These are phyloP conservation scores for Fusarium fracticaudum DNA, from an alignment of 2,329 filamentous ascomycete species.

Conservation along the genomic window DNA sequence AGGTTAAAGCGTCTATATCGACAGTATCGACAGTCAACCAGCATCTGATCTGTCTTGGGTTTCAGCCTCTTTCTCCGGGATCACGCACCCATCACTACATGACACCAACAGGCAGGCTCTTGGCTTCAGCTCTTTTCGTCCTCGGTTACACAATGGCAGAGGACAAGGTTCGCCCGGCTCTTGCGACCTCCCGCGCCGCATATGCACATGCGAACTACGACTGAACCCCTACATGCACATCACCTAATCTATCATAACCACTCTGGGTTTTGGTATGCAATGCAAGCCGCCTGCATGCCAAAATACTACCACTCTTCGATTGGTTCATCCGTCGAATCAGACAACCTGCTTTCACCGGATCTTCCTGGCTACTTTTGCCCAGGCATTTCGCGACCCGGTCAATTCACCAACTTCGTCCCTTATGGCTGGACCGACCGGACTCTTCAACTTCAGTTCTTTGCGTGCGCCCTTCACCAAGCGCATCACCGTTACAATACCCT, in stretches of 20 bases:
- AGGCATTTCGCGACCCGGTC: constrained; percentile 19
- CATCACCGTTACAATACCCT: constrained; percentile 38
- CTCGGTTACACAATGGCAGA: constrained; percentile 30
- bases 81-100: neutral
- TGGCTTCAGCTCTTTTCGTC: constrained; percentile 13
- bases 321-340: constrained; percentile 35
- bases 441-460: constrained; percentile 36
- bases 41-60: constrained; percentile 8
- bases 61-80: constrained; percentile 16
- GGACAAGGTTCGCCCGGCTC: constrained; percentile 34
- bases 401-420: constrained; percentile 24
- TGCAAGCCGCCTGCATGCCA: constrained; percentile 26
- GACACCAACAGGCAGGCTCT: constrained; percentile 4
- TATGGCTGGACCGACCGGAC: constrained; percentile 43
- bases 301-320: neutral
- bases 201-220: constrained; percentile 37
- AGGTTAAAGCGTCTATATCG: constrained; percentile 51
- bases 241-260: constrained; percentile 30
- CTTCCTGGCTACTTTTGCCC: neutral
- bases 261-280: constrained; percentile 30
- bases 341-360: constrained; percentile 34
- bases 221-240: constrained; percentile 33
- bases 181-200: constrained; percentile 31
- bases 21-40: constrained; percentile 10
- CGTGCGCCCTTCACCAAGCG: constrained; percentile 17